Evolutionary conservation across 176 grass and related monocot species (phyloP).

Genomic region (Tillandsia leiboldiana): DNA sequence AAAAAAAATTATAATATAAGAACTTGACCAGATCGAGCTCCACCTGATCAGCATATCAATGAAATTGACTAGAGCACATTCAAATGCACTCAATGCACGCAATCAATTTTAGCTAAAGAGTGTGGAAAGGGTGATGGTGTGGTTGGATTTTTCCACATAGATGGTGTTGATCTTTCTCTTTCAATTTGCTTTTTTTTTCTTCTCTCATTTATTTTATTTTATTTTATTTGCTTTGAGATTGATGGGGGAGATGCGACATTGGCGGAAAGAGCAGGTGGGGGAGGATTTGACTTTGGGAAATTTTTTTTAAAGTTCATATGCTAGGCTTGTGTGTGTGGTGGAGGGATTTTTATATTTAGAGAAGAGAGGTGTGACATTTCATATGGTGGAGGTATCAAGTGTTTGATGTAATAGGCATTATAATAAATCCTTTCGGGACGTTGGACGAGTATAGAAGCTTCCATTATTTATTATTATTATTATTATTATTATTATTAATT

Average conservation of each 20-base stretch:
- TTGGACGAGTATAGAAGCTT: no score
- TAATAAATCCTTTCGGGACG: no score
- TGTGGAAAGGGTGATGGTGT: background rate
- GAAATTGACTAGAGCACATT: no score
- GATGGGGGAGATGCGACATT: conserved; percentile 11
- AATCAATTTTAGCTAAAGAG: no score
- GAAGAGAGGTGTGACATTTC: background rate
- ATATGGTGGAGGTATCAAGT: background rate
- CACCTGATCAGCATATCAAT: no score
- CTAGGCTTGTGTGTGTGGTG: background rate
- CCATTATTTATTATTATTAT: no score
- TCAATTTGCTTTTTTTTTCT: background rate
- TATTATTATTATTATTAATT: no score
- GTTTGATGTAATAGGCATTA: no score
- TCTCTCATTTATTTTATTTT: background rate
- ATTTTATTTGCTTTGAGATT: background rate
- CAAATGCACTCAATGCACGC: no score
- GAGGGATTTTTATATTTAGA: background rate
- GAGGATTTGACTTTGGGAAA: conserved; percentile 23
- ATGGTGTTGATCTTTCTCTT: no score
- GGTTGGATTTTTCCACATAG: background rate
- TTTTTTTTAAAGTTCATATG: background rate
- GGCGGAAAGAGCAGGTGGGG: conserved; percentile 23
- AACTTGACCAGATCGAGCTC: no score
- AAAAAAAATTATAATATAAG: no score